Evolutionary conservation across 2,329 filamentous ascomycete species (phyloP), one percentile per base, ranked within the genome.

Genomic region (Colletotrichum tabaci): DNA sequence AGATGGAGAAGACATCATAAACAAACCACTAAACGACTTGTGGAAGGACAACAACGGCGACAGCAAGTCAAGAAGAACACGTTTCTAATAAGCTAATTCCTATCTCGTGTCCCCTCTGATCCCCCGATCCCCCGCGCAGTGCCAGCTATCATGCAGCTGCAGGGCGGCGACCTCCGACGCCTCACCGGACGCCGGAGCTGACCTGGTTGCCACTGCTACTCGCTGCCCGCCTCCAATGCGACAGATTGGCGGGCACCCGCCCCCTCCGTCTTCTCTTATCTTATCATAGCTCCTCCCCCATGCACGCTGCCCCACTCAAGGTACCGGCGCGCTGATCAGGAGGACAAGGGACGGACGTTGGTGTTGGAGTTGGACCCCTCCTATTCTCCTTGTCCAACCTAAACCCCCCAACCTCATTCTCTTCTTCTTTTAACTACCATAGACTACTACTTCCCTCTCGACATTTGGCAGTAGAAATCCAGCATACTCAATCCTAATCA

Each of bases 241-340:
- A 61, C 35, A 35, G 35, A 38, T 38, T 21, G 23, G 23, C 53
- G 55, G 21, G 65, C 61, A 47, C 18, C 53, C 53, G 55, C 42
- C 55, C 44, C 40, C 23, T 38, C 35, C 35, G 9, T 10, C 35
- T 38, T 38, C 53, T 13, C 66, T 66, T 71, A 72, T 71, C 70
- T 72, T 71, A 71, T 71, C 70, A 57, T 42, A 69, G 58, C 69
- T 68, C 65, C 65, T 64, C 68, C 35, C 57, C 44, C 64, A 67
- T 58, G 69, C 66, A 72, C 18, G 58, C 57, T 52, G 58, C 69
- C 68, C 70, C 70, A 66, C 66, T 50, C 12, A 47, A 71, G 66
- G 67, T 71, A 66, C 61, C 66, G 66, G 40, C 57, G 40, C 57
- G 67, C 66, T 66, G 70, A 66, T 72, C 70, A 72, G 67, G 61